Evolutionary conservation across 352 stramenopile genomes (phyloP).

Genomic region (Globisporangium paddicum): DNA sequence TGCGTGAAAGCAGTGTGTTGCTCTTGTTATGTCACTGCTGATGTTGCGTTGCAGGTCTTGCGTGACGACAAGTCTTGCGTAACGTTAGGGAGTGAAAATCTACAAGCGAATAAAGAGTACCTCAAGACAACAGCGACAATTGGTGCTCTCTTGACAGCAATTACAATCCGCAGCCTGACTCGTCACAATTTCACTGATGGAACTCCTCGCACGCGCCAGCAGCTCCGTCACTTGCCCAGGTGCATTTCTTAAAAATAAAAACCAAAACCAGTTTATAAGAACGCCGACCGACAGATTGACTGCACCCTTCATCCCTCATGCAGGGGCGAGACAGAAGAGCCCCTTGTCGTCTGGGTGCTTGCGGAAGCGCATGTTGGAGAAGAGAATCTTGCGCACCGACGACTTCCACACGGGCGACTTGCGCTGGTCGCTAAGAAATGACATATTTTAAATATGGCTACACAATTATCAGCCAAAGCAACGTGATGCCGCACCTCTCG

Average conservation of each 20-base stretch:
- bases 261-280: neutral
- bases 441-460: constrained; percentile 3
- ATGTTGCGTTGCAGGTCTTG: neutral
- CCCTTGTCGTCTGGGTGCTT: constrained; percentile 72
- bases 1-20: neutral
- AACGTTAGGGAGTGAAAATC: neutral
- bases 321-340: constrained; percentile 59
- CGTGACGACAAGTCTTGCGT: neutral
- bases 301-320: constrained; percentile 19
- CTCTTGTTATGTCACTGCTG: neutral
- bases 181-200: neutral
- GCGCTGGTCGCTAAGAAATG: constrained; percentile 54
- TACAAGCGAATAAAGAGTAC: too few relatives aligned
- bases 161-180: neutral
- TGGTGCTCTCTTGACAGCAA: neutral
- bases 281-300: neutral
- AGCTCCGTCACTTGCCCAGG: neutral
- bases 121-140: neutral
- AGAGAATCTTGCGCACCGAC: constrained; percentile 87
- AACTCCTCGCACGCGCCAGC: neutral
- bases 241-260: neutral
- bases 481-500: constrained; percentile 48
- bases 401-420: constrained; percentile 89
- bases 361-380: constrained; percentile 82
- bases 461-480: constrained; percentile 5